phyloP scores from a whole-genome alignment of 1,139 yeast species.

The Suhomyces bolitotheri region DNA sequence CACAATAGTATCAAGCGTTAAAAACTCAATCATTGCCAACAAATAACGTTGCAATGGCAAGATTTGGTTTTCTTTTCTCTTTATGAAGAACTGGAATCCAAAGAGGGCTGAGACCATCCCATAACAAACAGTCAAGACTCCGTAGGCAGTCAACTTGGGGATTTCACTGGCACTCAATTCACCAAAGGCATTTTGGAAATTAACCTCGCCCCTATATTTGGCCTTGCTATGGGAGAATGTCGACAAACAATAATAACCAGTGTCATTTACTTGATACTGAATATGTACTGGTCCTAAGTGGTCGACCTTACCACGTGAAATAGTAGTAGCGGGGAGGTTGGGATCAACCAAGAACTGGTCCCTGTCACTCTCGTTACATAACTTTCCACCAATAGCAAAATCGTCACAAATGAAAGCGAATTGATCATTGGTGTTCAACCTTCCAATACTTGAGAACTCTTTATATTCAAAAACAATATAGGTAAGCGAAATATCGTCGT shows the following conservation, averaged over 20 bases:
- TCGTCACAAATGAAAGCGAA: constrained; percentile 74
- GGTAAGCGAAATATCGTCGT: constrained; percentile 49
- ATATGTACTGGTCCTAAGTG: constrained; percentile 61
- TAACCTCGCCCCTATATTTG: constrained; percentile 62
- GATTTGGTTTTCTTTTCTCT: constrained; percentile 73
- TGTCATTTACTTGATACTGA: constrained; percentile 62
- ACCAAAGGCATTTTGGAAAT: constrained; percentile 91
- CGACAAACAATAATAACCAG: constrained; percentile 92
- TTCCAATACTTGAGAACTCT: constrained; percentile 73
- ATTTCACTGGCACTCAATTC: constrained; percentile 85
- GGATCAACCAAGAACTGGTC: constrained; percentile 62
- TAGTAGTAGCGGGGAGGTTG: constrained; percentile 49
- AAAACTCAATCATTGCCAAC: constrained; percentile 78
- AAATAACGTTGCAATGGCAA: constrained; percentile 89
- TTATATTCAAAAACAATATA: constrained; percentile 81
- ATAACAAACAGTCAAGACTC: constrained; percentile 79
- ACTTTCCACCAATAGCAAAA: constrained; percentile 52
- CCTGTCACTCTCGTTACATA: constrained; percentile 54
- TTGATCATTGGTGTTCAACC: constrained; percentile 24
- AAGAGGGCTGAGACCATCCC: constrained; percentile 79
- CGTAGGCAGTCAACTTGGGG: constrained; percentile 88
- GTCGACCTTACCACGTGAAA: constrained; percentile 56
- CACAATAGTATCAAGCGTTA: constrained; percentile 81
- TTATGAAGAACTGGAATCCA: constrained; percentile 82
- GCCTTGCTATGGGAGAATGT: constrained; percentile 45